These are phyloP conservation scores for Uncinocarpus reesii DNA, from an alignment of 2,329 filamentous ascomycete species.

Conservation along the genomic window DNA sequence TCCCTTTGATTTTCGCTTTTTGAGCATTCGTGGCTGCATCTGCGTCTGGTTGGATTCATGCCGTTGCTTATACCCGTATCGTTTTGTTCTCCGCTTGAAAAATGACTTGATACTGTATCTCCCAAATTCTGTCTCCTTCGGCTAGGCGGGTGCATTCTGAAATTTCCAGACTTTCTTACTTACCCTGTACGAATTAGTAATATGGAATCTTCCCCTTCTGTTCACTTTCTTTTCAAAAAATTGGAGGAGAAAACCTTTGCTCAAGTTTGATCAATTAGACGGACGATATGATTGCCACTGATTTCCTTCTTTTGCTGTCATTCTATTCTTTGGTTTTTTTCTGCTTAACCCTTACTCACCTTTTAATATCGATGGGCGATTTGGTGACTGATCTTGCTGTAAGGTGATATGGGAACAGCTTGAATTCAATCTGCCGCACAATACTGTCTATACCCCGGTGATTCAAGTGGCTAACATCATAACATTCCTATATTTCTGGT, in stretches of 20 bases:
- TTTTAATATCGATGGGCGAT: neutral
- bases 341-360: neutral
- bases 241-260: neutral
- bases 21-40: conserved; percentile 2
- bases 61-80: conserved; percentile 1
- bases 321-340: neutral
- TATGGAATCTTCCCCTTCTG: neutral
- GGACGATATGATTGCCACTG: neutral
- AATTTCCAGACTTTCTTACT: neutral
- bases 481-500: neutral
- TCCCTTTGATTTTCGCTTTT: neutral
- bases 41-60: neutral
- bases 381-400: neutral
- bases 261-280: conserved; percentile 1
- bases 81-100: neutral
- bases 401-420: neutral
- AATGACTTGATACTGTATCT: neutral
- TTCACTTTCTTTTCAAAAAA: neutral
- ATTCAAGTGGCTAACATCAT: neutral
- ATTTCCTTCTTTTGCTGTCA: neutral
- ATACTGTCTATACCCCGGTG: neutral
- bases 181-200: conserved; percentile 2
- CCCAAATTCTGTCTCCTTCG: neutral
- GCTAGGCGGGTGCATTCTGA: conserved; percentile 5
- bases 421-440: neutral